Percentiles rank a stretch among this genome's conserved stretches.
Conservation (phyloP, 163 green algal species). For the Chlorella variabilis region DNA sequence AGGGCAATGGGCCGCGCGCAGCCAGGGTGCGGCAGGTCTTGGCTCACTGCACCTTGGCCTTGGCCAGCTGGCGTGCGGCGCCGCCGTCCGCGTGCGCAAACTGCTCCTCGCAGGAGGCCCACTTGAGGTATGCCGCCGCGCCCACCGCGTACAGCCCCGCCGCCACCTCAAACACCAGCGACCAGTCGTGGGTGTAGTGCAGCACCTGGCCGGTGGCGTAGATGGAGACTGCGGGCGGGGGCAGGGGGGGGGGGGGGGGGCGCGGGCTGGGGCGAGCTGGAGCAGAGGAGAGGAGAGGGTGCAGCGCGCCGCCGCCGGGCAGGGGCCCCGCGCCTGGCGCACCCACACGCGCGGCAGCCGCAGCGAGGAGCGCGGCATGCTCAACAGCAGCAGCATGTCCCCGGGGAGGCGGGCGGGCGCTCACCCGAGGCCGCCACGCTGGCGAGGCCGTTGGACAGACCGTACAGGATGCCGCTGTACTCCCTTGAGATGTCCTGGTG, state of each 20-base stretch:
- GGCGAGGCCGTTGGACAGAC: conserved; percentile 70
- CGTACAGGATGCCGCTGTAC: conserved; percentile 72
- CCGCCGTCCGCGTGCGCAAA: background rate
- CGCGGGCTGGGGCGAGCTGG: background rate
- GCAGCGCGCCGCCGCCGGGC: no score
- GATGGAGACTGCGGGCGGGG: conserved; percentile 11
- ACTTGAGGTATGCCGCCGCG: conserved; percentile 54
- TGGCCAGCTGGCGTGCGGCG: background rate
- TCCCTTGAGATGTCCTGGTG: conserved; percentile 74
- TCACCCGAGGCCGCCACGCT: conserved; percentile 58
- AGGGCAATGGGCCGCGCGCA: no score
- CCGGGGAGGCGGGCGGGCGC: background rate
- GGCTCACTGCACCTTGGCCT: background rate
- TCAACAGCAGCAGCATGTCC: no score
- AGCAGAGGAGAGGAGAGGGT: no score
- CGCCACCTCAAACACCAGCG: conserved; percentile 62
- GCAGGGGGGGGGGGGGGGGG: background rate
- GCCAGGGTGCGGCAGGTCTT: no score
- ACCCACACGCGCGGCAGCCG: no score
- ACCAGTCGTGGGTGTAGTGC: conserved; percentile 66
- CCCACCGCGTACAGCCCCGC: conserved; percentile 64
- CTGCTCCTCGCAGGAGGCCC: conserved; percentile 65
- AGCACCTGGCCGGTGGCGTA: conserved; percentile 48
- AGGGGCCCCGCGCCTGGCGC: no score
- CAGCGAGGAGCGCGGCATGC: no score